Percentiles rank a stretch among this genome's conserved stretches.
These are phyloP conservation scores for Avena atlantica DNA, from an alignment of 176 grass and related monocot species.

Conservation along the genomic window DNA sequence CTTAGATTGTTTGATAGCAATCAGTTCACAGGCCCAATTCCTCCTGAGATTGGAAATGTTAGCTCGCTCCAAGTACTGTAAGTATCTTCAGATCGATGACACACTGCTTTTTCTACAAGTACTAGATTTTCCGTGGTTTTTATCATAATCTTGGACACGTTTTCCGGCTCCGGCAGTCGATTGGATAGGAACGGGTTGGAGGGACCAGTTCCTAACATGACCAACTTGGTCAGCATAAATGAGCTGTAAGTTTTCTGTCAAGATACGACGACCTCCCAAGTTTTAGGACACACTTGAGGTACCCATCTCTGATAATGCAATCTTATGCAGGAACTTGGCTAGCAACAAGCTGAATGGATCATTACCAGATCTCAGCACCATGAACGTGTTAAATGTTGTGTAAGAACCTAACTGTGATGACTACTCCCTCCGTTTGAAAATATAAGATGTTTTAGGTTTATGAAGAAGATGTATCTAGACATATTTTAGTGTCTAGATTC, in stretches of 20 bases:
- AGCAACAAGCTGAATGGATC: slow-evolving; percentile 63
- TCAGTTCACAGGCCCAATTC: slow-evolving; percentile 47
- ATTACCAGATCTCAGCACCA: slow-evolving; percentile 64
- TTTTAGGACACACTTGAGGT: neutral
- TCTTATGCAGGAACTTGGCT: slow-evolving; percentile 72
- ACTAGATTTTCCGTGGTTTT: neutral
- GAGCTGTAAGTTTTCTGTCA: slow-evolving; percentile 56
- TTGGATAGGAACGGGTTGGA: slow-evolving; percentile 48
- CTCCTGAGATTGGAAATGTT: slow-evolving; percentile 42
- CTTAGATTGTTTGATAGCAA: slow-evolving; percentile 62
- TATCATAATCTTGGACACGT: slow-evolving; percentile 26
- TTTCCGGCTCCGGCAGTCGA: slow-evolving; percentile 45
- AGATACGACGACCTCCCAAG: neutral
- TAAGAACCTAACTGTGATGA: slow-evolving; percentile 46
- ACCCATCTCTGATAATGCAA: slow-evolving; percentile 12
- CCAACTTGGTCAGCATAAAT: slow-evolving; percentile 41
- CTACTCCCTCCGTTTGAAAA: neutral
- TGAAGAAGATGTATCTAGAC: too few species aligned
- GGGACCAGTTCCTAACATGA: slow-evolving; percentile 47
- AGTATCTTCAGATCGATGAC: slow-evolving; percentile 42
- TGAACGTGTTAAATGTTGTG: slow-evolving; percentile 64
- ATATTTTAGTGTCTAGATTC: too few species aligned
- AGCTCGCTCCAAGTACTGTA: slow-evolving; percentile 52
- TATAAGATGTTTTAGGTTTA: too few species aligned
- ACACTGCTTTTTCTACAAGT: neutral